Evolutionary conservation across 2,329 filamentous ascomycete genomes (phyloP), one percentile per base, ranked within the genome.

Genomic region (Aotearoamyces nothofagi): DNA sequence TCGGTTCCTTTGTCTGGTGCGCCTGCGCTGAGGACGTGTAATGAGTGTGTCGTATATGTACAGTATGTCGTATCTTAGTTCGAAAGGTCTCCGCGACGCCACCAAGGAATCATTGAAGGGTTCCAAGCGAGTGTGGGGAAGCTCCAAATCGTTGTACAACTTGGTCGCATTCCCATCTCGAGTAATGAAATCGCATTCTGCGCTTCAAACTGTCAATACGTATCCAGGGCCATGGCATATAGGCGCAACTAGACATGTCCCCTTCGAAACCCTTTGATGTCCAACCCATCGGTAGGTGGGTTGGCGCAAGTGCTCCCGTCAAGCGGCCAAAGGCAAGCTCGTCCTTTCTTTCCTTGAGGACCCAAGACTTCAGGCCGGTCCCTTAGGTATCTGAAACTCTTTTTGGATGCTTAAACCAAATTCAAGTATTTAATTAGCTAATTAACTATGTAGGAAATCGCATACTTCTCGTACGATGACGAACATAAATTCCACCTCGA

Each of bases 401-500:
- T 34, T 4, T 15, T 16, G n/a, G 10, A 7, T 19, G 27, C 15
- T 29, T 25, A n/a, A n/a, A n/a, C n/a, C n/a, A n/a, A n/a, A n/a
- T 15, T 15, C 20, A 9, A 27, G 23, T n/a, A 11, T 13, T 14
- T 5, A 10, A 9, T 24, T 17, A 30, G 22, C 16, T 14, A n/a
- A 23, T 48, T 49, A 30, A 45, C 5, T 39, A 29, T 24, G 16
- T 33, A 87, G 77, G 90, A 98, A 59, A 80, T 98, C 39, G 69
- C 87, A 4, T 83, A 67, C 54, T 98, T 96, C 56, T 96, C 87
- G 6, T 96, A 90, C 54, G 82, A 96, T 50, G 70, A 84, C 24
- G 60, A 84, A 15, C 90, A 87, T 49, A 54, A 69, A 30, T 84
- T 84, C 45, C 74, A 63, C 27, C 67, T 78, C 3, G 83, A 82